A percentile compares a stretch with the other conserved stretches of the same genome.
Conservation (phyloP, 75 land plant species). For the Pinus albicaulis region DNA sequence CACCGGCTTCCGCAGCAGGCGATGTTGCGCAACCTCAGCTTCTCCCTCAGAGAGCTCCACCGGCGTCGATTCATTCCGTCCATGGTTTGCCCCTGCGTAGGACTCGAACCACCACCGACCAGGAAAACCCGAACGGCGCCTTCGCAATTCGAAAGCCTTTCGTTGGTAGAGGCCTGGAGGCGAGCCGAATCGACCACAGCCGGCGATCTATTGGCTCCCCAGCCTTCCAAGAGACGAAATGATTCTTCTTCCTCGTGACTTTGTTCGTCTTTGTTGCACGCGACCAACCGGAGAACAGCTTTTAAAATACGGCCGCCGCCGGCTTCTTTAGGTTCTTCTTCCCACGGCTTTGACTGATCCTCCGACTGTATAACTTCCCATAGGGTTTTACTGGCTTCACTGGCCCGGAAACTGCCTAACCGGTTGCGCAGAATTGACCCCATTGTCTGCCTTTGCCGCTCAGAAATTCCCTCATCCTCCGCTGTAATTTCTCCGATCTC, state of each 20-base stretch:
- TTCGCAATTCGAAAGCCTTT: background rate
- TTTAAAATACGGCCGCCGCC: background rate
- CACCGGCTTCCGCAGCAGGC: constrained; percentile 2
- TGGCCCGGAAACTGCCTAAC: background rate
- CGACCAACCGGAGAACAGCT: background rate
- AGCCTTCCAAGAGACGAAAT: background rate
- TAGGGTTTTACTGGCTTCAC: background rate
- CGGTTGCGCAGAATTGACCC: constrained; percentile 5
- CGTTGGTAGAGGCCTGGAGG: background rate
- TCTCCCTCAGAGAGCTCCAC: background rate
- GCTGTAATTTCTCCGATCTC: background rate
- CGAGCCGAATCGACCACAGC: constrained; percentile 6
- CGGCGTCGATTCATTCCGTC: constrained; percentile 1
- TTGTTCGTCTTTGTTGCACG: constrained; percentile 1
- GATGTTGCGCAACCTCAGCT: constrained; percentile 1
- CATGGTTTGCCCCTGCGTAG: background rate
- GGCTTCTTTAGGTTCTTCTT: background rate
- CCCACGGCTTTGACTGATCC: background rate
- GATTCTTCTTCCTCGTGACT: constrained; percentile 6
- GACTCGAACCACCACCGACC: constrained; percentile 6
- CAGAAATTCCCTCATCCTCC: background rate
- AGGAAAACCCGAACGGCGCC: constrained; percentile 2
- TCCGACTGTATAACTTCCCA: constrained; percentile 13
- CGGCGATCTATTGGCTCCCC: constrained; percentile 8
- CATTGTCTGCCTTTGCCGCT: constrained; percentile 5